These are phyloP conservation scores for Metschnikowia arizonensis DNA, from an alignment of 805 yeast species.

Conservation along the genomic window DNA sequence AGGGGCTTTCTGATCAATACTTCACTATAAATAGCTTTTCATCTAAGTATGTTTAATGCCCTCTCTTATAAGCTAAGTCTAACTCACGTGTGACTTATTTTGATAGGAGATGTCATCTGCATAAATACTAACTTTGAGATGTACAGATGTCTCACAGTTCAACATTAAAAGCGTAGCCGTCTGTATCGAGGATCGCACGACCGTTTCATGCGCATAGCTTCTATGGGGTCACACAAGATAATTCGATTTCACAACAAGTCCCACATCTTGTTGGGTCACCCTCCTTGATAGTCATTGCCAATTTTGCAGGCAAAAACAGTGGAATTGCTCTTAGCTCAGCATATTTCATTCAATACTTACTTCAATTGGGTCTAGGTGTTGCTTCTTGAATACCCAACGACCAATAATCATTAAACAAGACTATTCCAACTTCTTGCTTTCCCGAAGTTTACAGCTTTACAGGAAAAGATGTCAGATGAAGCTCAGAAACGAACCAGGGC, in stretches of 20 bases:
- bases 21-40: too few species aligned
- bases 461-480: conserved; percentile 19
- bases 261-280: neutral
- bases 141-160: too few species aligned
- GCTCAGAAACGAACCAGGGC: conserved; percentile 59
- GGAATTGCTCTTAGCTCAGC: neutral
- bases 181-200: neutral
- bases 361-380: neutral
- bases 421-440: neutral
- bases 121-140: too few species aligned
- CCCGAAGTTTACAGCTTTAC: neutral
- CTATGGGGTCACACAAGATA: conserved; percentile 5
- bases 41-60: too few species aligned
- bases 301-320: conserved; percentile 2
- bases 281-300: neutral
- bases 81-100: too few species aligned
- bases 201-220: conserved; percentile 3
- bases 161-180: neutral
- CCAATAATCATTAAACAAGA: neutral
- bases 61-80: too few species aligned
- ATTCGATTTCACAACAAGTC: neutral
- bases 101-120: too few species aligned
- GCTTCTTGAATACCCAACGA: neutral
- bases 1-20: too few species aligned
- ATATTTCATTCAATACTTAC: neutral